Percentiles rank a stretch among this genome's conserved stretches.
These are phyloP conservation scores for Parastagonospora avenae DNA, from an alignment of 2,329 filamentous ascomycete genomes.

Conservation along the genomic window DNA sequence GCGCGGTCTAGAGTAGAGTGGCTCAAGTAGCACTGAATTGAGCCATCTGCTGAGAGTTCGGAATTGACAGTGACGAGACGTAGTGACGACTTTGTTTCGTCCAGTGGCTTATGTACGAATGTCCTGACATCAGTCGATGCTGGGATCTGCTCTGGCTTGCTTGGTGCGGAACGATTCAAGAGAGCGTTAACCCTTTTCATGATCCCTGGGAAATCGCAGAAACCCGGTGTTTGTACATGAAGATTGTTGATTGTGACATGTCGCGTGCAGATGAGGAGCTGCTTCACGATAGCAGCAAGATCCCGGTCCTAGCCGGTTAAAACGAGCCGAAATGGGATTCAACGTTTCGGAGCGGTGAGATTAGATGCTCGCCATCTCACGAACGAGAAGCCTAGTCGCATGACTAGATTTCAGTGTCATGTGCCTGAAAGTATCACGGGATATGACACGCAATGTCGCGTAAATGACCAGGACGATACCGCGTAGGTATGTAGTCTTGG, in stretches of 20 bases:
- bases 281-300: slow-evolving; percentile 1
- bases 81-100: slow-evolving; percentile 2
- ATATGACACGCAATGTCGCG: too few relatives aligned
- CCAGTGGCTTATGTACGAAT: slow-evolving; percentile 5
- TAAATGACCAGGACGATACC: too few relatives aligned
- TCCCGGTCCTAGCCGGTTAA: slow-evolving; percentile 1
- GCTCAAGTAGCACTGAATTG: slow-evolving; percentile 6
- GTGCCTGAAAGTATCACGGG: too few relatives aligned
- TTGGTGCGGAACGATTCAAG: slow-evolving; percentile 1
- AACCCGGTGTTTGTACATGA: neutral
- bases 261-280: neutral
- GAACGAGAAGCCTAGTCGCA: too few relatives aligned
- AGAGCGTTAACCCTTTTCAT: slow-evolving; percentile 8
- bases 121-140: neutral
- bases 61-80: slow-evolving; percentile 7
- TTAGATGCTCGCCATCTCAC: too few relatives aligned
- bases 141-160: neutral
- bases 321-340: slow-evolving; percentile 1
- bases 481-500: too few relatives aligned
- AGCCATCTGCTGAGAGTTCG: slow-evolving; percentile 2
- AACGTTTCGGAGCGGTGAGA: neutral
- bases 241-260: neutral
- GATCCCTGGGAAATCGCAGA: neutral
- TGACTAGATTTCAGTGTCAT: too few relatives aligned
- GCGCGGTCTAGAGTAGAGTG: slow-evolving; percentile 6